Evolutionary conservation across 768 basidiomycete species (phyloP).

Genomic region (Hygrophoropsis aurantiaca): DNA sequence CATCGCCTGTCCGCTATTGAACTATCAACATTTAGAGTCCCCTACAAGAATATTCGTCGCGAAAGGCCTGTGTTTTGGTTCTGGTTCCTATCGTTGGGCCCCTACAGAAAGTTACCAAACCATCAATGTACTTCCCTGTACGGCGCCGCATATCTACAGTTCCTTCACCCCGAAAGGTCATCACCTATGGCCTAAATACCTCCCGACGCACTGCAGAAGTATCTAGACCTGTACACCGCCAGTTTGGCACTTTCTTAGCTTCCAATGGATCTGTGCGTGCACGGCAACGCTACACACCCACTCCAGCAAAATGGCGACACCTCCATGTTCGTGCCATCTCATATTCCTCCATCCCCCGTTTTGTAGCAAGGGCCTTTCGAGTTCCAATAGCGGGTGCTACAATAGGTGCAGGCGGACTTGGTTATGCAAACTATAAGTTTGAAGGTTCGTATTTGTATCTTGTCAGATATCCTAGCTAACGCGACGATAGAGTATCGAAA

Average conservation of each 20-base stretch:
- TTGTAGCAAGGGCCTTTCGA: conserved; percentile 83
- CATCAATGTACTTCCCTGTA: conserved; percentile 43
- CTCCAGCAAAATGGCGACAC: conserved; percentile 51
- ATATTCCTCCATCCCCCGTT: conserved; percentile 86
- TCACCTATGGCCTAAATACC: conserved; percentile 53
- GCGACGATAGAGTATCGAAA: conserved; percentile 63
- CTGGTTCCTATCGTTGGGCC: no score
- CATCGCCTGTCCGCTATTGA: no score
- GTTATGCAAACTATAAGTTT: conserved; percentile 96
- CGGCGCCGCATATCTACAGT: conserved; percentile 38
- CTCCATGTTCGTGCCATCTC: conserved; percentile 77
- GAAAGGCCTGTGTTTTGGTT: no score
- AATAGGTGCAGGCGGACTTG: conserved; percentile 86
- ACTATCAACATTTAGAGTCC: conserved; percentile 41
- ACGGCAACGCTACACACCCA: conserved; percentile 46
- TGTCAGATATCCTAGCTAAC: neutral
- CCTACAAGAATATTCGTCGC: no score
- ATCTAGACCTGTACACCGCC: conserved; percentile 51
- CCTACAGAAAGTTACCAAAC: no score
- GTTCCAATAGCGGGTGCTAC: conserved; percentile 88
- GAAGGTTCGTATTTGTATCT: conserved; percentile 60
- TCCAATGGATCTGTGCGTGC: conserved; percentile 39
- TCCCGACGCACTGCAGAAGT: conserved; percentile 33
- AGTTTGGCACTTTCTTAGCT: conserved; percentile 56
- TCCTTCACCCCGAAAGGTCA: conserved; percentile 40